Conservation (phyloP, 805 yeast species). For the Hanseniaspora osmophila region DNA sequence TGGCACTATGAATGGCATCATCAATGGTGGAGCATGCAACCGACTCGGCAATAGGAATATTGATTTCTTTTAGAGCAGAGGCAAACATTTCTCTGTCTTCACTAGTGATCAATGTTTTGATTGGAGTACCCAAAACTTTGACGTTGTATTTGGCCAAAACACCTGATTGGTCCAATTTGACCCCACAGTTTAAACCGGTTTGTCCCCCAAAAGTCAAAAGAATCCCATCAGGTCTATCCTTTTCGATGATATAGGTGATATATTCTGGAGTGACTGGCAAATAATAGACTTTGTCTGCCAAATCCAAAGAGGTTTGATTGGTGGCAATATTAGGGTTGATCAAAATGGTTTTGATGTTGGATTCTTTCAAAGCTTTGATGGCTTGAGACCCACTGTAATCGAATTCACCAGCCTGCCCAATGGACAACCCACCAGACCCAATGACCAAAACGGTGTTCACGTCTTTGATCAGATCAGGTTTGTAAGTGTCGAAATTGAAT, state of each 20-base stretch:
- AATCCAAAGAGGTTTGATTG: conserved; percentile 92
- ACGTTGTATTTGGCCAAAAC: conserved; percentile 51
- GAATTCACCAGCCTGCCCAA: conserved; percentile 99
- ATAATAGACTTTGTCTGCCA: conserved; percentile 96
- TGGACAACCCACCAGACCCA: conserved; percentile 96
- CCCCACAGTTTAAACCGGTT: conserved; percentile 94
- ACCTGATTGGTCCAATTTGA: conserved; percentile 86
- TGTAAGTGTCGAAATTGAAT: conserved; percentile 17
- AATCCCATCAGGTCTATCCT: conserved; percentile 94
- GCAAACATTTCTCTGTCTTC: conserved; percentile 97
- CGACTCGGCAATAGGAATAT: conserved; percentile 90
- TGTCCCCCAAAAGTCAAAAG: conserved; percentile 98
- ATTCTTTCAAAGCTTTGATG: conserved; percentile 94
- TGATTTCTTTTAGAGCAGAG: conserved; percentile 84
- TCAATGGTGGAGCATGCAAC: conserved; percentile 66
- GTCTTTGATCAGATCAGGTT: conserved; percentile 21
- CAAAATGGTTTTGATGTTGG: conserved; percentile 88
- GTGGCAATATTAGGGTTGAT: conserved; percentile 98
- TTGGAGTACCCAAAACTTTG: conserved; percentile 89
- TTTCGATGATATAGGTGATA: conserved; percentile 85
- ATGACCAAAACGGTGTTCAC: conserved; percentile 54
- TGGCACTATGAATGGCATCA: conserved; percentile 77
- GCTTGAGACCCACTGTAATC: conserved; percentile 99
- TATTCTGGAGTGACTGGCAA: conserved; percentile 96
- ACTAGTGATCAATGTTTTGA: conserved; percentile 90